Conservation (phyloP, 495 filamentous ascomycete genomes). For the Penicillium coprophilum region DNA sequence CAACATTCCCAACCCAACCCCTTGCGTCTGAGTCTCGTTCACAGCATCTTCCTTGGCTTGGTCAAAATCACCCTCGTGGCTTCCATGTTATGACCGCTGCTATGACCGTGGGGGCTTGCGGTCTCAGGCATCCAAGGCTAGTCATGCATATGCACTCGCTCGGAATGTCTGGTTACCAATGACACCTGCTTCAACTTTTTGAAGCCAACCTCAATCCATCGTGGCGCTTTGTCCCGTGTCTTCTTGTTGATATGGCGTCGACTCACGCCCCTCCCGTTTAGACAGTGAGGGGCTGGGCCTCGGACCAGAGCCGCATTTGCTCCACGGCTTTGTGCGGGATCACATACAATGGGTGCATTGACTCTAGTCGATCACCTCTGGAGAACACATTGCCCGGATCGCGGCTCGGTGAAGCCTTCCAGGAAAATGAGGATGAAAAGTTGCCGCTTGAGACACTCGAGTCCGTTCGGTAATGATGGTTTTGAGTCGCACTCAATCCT, state of each 20-base stretch:
- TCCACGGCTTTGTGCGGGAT: constrained; percentile 71
- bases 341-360: constrained; percentile 82
- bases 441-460: constrained; percentile 34
- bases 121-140: not conserved
- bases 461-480: constrained; percentile 64
- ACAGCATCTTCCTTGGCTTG: constrained; percentile 2
- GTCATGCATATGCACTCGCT: constrained; percentile 7
- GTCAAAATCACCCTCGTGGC: constrained; percentile 17
- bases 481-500: constrained; percentile 78
- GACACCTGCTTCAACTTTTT: not conserved
- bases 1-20: constrained; percentile 17
- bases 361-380: constrained; percentile 45
- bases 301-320: constrained; percentile 62
- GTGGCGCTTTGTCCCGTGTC: constrained; percentile 5
- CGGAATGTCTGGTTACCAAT: not conserved
- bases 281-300: constrained; percentile 30
- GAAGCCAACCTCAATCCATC: not conserved
- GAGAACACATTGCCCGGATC: constrained; percentile 50
- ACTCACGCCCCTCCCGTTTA: constrained; percentile 14
- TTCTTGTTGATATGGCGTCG: constrained; percentile 12
- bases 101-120: constrained; percentile 11
- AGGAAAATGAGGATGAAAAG: constrained; percentile 61
- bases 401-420: constrained; percentile 54
- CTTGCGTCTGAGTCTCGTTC: constrained; percentile 17
- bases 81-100: constrained; percentile 19